Base-by-base conservation (phyloP, 2,329 filamentous ascomycete genomes). In the Arthrinium phaeospermum region DNA sequence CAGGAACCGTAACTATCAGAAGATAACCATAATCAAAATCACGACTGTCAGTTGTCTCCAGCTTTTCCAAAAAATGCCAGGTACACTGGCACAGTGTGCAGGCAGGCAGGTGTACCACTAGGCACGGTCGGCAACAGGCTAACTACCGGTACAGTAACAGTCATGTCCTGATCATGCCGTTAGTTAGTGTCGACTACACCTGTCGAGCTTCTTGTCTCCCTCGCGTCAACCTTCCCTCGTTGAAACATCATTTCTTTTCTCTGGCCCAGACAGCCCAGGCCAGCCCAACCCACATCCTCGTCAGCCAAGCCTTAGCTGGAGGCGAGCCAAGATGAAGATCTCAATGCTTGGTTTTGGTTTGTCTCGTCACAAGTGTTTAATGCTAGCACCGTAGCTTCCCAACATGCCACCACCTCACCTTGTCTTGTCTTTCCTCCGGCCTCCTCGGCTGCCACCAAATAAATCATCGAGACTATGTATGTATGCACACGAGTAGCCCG, bases 161-260 rank as follows among this genome's bases (percentile, higher is more conserved):
- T 61, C 53, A 37, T 41, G 57, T 13, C 57, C 30, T 37, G 53
- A 37, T n/a, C 30, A 37, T 37, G 53, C 14, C 53, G 57, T 64
- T 64, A 41, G 34, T 34, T 16, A 19, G 16, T 12, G 16, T 41
- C 57, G 57, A 64, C 57, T 64, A 10, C 8, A 64, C 10, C 41
- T 64, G 30, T 41, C 57, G 57, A 41, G 57, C 57, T 41, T 64
- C 57, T n/a, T 24, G 2, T n/a, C 19, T 41, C 10, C 7, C 57
- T 64, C 57, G 57, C 57, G 57, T 64, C 57, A 64, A 24, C 57
- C 34, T 64, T 64, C 57, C 57, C 57, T 64, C 57, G 57, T 64
- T 64, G 34, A 41, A 37, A 64, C 57, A 37, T 64, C 57, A 64
- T 64, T 64, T 64, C 57, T 64, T 64, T 64, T 41, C 57, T 64